Base-by-base conservation (phyloP, 441 rosid species). In the Kokia cookei region DNA sequence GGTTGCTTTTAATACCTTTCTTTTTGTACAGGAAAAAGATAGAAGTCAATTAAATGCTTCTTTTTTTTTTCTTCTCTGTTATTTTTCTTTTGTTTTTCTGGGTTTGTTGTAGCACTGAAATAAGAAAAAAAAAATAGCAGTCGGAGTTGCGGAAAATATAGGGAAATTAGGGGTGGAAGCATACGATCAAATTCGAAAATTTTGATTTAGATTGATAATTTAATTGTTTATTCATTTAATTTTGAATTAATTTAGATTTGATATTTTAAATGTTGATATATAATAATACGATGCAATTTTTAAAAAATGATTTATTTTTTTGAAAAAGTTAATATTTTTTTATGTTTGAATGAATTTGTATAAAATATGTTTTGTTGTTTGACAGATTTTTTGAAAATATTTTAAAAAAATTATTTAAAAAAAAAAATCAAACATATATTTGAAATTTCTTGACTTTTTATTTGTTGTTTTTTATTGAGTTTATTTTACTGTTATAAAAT, bases 1-100 rank as follows among this genome's bases (percentile, higher is more conserved):
- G 53, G 29, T 65, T 51, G 69, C 66, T 66, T 71, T 65, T 5
- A 10, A 11, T 58, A 57, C 67, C 47, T 7, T 65, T 37, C 26
- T 4, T 14, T 8, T 22, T 74, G 80, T 77, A 73, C 78, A 78
- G 72, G 50, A 35, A 71, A 65, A 19, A 55, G 26, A 19, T 71
- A 27, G 29, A 61, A 40, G 40, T 62, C 50, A 54, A 54, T 69
- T 48, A 37, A 40, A 19, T 3, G 4, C 27, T 59, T 10, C 37
- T 4, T 2, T 17, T n/a, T 17, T 17, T 10, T 9, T 17, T 37
- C 11, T 3, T 7, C 3, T 29, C 5, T 29, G 4, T 29, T 4
- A 0, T 29, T 32, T 32, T 29, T 29, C 5, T 4, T 1, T 32
- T 32, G 22, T 17, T 5, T 19, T 54, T 8, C 1, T 10, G 37